Percentiles rank a stretch among this genome's conserved stretches.
Conservation (phyloP, 2,329 filamentous ascomycete genomes). For the Blastomyces gilchristii region DNA sequence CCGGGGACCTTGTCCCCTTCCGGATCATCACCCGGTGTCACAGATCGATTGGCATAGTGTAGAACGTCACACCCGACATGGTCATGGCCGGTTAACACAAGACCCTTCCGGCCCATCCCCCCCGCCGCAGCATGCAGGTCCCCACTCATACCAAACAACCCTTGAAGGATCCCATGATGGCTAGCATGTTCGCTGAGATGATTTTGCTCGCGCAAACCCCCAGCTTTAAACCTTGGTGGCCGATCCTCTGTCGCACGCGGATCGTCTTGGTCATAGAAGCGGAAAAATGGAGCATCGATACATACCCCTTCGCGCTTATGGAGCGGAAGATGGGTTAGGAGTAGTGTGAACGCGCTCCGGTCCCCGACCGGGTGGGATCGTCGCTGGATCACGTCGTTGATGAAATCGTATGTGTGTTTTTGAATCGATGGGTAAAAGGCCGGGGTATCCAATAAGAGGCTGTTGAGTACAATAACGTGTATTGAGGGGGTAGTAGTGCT, state of each 20-base stretch:
- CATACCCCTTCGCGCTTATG: conserved; percentile 76
- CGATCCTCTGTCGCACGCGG: conserved; percentile 20
- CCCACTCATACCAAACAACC: conserved; percentile 67
- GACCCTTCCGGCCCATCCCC: conserved; percentile 59
- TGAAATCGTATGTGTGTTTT: conserved; percentile 63
- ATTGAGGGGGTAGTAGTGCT: conserved; percentile 46
- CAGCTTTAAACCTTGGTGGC: conserved; percentile 28
- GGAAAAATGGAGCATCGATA: conserved; percentile 72
- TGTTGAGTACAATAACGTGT: conserved; percentile 77
- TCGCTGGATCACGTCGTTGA: conserved; percentile 49
- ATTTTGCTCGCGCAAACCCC: conserved; percentile 71
- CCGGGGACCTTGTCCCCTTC: conserved; percentile 12
- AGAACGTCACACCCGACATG: conserved; percentile 87
- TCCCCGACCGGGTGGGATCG: conserved; percentile 51
- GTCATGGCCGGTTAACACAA: conserved; percentile 88
- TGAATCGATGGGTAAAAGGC: conserved; percentile 58
- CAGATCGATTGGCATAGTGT: conserved; percentile 62
- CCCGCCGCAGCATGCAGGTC: conserved; percentile 47
- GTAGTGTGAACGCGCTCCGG: conserved; percentile 60
- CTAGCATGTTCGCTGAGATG: conserved; percentile 66
- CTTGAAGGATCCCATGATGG: conserved; percentile 62
- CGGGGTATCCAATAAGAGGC: conserved; percentile 86
- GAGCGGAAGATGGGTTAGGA: conserved; percentile 86
- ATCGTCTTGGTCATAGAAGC: conserved; percentile 63
- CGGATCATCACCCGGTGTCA: conserved; percentile 9